Evolutionary conservation across 202 grass and related monocot species (phyloP), one percentile per base, ranked within the genome.

Genomic region (Dendrocalamus latiflorus): DNA sequence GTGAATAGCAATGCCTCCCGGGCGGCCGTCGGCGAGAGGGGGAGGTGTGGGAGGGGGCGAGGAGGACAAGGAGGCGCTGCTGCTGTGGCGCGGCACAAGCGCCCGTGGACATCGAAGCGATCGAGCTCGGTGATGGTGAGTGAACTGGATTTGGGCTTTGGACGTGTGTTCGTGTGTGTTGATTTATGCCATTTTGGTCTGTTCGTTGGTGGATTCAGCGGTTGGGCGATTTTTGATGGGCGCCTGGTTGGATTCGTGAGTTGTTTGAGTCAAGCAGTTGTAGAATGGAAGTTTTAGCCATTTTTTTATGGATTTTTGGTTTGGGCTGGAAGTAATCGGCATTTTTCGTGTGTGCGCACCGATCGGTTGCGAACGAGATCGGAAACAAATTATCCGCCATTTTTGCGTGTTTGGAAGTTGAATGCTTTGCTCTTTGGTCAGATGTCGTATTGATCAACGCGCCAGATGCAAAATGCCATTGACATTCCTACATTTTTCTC

Each of bases 21-120:
- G 10, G 72, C 62, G 72, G 17, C 30, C 81, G 6, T 63, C 58
- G 70, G 45, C 43, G 77, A 81, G 72, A 81, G 77, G 82, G 58
- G 58, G 65, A 72, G 28, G n/a, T 57, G 77, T 7, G 70, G 87
- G 20, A 70, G 21, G 3, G 69, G 53, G 42, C 51, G 15, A 2
- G 71, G 73, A 26, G 34, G 70, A 13, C 58, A 4, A 16, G 41
- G 4, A 39, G 73, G 42, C 22, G 44, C 44, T 37, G 64, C 65
- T 25, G 80, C 59, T 14, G 5, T 4, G 74, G 34, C 49, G 57
- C 49, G 48, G 21, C 58, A 1, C 56, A 69, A 58, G 25, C 72
- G 21, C 42, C 15, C 56, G 8, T 14, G 25, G 45, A 24, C 15
- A 20, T 43, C 16, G 45, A 41, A 1, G 12, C 1, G 51, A 63